These are phyloP conservation scores for Gyrodon tennesseensis DNA, from an alignment of 1,284 basidiomycete genomes.

Conservation along the genomic window DNA sequence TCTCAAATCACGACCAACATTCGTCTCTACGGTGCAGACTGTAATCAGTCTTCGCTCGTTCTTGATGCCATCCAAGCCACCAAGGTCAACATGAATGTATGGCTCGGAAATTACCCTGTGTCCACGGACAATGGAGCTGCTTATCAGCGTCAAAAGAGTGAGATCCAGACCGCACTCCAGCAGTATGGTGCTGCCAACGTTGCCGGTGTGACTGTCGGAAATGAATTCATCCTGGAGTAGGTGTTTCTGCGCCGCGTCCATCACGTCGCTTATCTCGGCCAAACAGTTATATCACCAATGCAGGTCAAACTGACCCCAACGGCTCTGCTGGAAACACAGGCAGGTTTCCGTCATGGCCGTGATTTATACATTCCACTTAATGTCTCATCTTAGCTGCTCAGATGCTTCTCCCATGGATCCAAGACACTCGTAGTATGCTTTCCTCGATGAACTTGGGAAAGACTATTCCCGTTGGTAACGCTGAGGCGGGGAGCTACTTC, in stretches of 20 bases:
- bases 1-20: constrained; percentile 61
- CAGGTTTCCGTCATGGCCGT: constrained; percentile 35
- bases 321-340: constrained; percentile 58
- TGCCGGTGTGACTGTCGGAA: constrained; percentile 77
- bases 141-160: constrained; percentile 71
- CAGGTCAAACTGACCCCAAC: constrained; percentile 51
- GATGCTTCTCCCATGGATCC: constrained; percentile 64
- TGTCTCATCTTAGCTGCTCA: constrained; percentile 36
- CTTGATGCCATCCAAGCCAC: constrained; percentile 84
- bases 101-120: constrained; percentile 75
- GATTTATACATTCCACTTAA: constrained; percentile 10
- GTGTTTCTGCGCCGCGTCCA: constrained; percentile 33
- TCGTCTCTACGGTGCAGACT: constrained; percentile 61
- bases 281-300: constrained; percentile 56
- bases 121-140: constrained; percentile 64
- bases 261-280: constrained; percentile 14
- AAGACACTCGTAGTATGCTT: constrained; percentile 62
- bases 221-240: constrained; percentile 81
- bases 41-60: constrained; percentile 59
- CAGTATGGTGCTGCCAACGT: constrained; percentile 80
- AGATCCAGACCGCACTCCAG: constrained; percentile 66
- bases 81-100: constrained; percentile 85
- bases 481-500: constrained; percentile 89
- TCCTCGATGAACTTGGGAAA: constrained; percentile 55
- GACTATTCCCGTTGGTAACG: constrained; percentile 76